Base-by-base conservation (phyloP, 2,329 filamentous ascomycete species). In the Dryadomyces quercivorus region DNA sequence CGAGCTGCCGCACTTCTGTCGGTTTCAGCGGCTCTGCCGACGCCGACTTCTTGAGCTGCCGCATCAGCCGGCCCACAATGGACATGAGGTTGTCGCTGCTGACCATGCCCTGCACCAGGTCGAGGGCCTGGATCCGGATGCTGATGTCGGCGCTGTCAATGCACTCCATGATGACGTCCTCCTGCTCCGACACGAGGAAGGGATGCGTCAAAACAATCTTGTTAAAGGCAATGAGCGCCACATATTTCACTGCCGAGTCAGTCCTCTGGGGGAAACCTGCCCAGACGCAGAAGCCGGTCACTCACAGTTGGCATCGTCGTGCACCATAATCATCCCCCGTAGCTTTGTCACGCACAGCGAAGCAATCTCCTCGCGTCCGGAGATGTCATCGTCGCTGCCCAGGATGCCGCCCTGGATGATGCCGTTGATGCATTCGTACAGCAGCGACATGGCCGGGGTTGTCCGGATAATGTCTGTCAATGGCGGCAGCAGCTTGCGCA, bases 391-490 rank as follows among this genome's bases (percentile, higher is more conserved):
- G 31, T 84, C 82, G 47, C 85, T 88, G 36, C 89, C 88, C 51
- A 98, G 73, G 55, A 98, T 95, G 0, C 93, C 93, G 31, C 93
- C 93, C 66, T 96, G 91, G 56, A 98, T 95, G 59, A 98, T 95
- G 22, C 93, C 93, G 67, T 95, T 96, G 69, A 98, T 96, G 65
- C 93, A 98, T 70, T 98, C 93, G 63, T 98, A 98, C 6, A 97
- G 72, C 31, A 98, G 71, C n/a, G 93, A 97, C 93, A 97, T 97
- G 31, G 93, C 93, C 5, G 88, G 86, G 0, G 93, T 98, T 1
- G 91, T 95, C 62, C 88, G 85, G 59, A 98, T 97, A 50, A 98
- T 85, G 61, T 88, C 89, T 1, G 90, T 95, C 57, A 98, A 73
- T 16, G 93, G 93, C 8, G 92, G 89, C 34, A 97, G 72, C 16